Conservation (phyloP, 768 basidiomycete genomes). For the Lactifluus volemus region DNA sequence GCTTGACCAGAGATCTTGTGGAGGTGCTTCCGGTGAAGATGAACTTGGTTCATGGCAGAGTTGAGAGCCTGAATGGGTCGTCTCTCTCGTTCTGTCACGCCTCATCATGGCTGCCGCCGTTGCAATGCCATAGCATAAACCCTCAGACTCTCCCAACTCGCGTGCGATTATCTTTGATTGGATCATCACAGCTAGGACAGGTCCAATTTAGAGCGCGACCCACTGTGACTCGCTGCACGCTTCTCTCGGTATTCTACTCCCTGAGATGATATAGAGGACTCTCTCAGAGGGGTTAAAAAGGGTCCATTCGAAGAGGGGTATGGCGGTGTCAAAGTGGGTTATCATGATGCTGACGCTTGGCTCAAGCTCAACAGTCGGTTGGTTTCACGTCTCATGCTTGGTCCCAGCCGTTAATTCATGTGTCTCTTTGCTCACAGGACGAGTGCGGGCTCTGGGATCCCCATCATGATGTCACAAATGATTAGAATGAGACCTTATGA, state of each 20-base stretch:
- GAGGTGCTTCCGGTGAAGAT: conserved; percentile 64
- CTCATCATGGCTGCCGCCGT: conserved; percentile 24
- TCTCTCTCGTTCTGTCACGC: too few relatives aligned
- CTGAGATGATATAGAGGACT: conserved; percentile 85
- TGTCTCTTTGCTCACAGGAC: conserved; percentile 44
- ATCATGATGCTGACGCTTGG: conserved; percentile 97
- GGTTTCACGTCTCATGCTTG: conserved; percentile 22
- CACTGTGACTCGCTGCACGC: conserved; percentile 66
- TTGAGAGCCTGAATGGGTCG: too few relatives aligned
- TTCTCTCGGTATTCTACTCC: conserved; percentile 65
- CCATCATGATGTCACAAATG: conserved; percentile 66
- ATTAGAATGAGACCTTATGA: conserved; percentile 83
- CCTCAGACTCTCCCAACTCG: conserved; percentile 60
- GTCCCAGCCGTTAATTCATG: neutral
- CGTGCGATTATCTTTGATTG: conserved; percentile 64
- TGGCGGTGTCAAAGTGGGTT: conserved; percentile 91
- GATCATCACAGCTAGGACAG: conserved; percentile 60
- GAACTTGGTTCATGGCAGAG: conserved; percentile 27
- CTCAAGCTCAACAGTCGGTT: conserved; percentile 83
- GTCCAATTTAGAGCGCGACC: conserved; percentile 70
- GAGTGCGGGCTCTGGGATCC: conserved; percentile 50
- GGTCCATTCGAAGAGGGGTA: conserved; percentile 75
- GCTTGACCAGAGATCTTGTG: conserved; percentile 84
- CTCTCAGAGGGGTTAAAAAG: conserved; percentile 63
- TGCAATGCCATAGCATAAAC: conserved; percentile 51